Evolutionary conservation across 225 moss, liverwort and hornwort genomes (phyloP).

Genomic region (Thuidium tamariscinum): DNA sequence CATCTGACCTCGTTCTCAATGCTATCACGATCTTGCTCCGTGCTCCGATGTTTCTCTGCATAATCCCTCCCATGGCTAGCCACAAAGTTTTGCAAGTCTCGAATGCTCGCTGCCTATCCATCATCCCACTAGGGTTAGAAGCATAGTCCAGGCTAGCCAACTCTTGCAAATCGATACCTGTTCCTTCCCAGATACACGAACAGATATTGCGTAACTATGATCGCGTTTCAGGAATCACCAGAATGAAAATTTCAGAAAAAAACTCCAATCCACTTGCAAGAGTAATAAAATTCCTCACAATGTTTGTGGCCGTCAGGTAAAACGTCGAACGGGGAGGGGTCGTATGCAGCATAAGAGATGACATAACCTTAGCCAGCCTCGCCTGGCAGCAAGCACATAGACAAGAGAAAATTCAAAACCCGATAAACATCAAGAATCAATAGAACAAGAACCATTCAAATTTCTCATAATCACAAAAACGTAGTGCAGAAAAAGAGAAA

Average conservation of each 20-base stretch:
- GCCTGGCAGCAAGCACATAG: constrained; percentile 29
- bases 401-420: neutral
- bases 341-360: constrained; percentile 72
- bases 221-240: neutral
- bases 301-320: constrained; percentile 60
- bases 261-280: neutral
- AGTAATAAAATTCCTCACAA: constrained; percentile 32
- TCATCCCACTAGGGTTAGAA: neutral
- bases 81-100: constrained; percentile 76
- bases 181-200: neutral
- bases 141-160: neutral
- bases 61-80: constrained; percentile 74
- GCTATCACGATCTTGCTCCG: constrained; percentile 87
- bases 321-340: constrained; percentile 52
- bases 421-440: neutral
- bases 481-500: neutral
- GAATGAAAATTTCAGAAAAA: neutral
- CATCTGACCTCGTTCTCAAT: constrained; percentile 91
- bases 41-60: constrained; percentile 76
- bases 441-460: neutral
- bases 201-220: neutral
- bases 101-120: constrained; percentile 70
- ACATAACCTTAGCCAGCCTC: constrained; percentile 65
- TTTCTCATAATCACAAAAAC: neutral
- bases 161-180: neutral